A percentile compares a stretch with the other conserved stretches of the same genome.
Conservation (phyloP, 2,329 filamentous ascomycete genomes). For the Monilinia vaccinii-corymbosi region DNA sequence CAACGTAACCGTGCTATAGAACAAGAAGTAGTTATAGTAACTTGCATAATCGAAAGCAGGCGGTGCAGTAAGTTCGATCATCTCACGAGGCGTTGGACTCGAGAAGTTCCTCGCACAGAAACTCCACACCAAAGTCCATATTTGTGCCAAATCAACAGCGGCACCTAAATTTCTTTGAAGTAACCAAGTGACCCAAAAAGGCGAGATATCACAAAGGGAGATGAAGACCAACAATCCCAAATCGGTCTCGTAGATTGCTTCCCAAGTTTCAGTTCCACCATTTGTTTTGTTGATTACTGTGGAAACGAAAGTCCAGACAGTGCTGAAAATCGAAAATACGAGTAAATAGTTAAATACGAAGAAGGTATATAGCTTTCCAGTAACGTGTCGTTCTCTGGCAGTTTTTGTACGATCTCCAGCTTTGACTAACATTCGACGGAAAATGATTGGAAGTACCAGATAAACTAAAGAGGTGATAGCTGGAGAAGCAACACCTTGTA, state of each 20-base stretch:
- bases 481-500: conserved; percentile 87
- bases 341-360: conserved; percentile 97
- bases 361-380: conserved; percentile 85
- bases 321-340: conserved; percentile 86
- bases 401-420: conserved; percentile 90
- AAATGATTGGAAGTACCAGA: conserved; percentile 79
- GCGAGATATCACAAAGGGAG: conserved; percentile 72
- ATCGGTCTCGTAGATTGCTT: conserved; percentile 55
- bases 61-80: conserved; percentile 88
- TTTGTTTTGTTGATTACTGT: conserved; percentile 52
- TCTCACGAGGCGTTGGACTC: conserved; percentile 77
- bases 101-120: conserved; percentile 80
- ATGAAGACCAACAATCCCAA: conserved; percentile 57
- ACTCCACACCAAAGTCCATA: conserved; percentile 74
- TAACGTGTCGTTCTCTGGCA: conserved; percentile 81
- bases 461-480: conserved; percentile 83
- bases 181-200: conserved; percentile 92
- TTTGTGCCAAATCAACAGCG: conserved; percentile 84
- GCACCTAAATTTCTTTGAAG: conserved; percentile 89
- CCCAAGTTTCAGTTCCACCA: conserved; percentile 53
- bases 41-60: conserved; percentile 89
- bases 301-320: conserved; percentile 65
- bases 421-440: conserved; percentile 73
- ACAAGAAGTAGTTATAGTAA: conserved; percentile 98
- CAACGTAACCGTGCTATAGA: conserved; percentile 82